Percentiles rank a stretch among this genome's conserved stretches.
These are phyloP conservation scores for Zasmidium cellare DNA, from an alignment of 2,329 filamentous ascomycete species.

Conservation along the genomic window DNA sequence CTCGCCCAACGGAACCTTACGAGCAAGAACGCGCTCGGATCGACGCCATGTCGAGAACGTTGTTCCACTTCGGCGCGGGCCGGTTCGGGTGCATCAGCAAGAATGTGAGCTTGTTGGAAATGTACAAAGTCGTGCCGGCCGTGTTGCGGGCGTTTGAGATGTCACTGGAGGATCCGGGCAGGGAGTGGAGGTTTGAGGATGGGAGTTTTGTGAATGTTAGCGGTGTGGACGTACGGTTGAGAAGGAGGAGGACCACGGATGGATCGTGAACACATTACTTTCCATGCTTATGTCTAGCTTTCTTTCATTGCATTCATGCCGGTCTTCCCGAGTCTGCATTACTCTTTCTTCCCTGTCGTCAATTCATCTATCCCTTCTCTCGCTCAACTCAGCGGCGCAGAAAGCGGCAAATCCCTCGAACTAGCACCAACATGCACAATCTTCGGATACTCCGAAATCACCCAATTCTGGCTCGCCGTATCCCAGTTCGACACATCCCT, in stretches of 20 bases:
- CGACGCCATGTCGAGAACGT: neutral
- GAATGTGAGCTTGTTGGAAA: slow-evolving; percentile 3
- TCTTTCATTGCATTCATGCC: no score
- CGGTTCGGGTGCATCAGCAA: slow-evolving; percentile 2
- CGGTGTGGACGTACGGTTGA: no score
- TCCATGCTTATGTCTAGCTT: no score
- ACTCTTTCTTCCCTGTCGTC: no score
- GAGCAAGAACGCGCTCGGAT: neutral
- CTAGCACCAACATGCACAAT: slow-evolving; percentile 32
- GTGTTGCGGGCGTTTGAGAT: neutral
- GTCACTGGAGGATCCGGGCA: no score
- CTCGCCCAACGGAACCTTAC: no score
- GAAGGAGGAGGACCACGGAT: no score
- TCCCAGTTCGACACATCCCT: slow-evolving; percentile 26
- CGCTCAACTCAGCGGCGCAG: neutral
- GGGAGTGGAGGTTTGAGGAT: no score
- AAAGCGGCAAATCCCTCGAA: slow-evolving; percentile 23
- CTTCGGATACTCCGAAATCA: slow-evolving; percentile 24
- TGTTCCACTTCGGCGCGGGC: neutral
- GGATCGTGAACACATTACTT: no score
- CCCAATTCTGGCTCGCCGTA: slow-evolving; percentile 48
- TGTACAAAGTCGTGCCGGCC: slow-evolving; percentile 3
- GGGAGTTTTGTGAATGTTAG: no score
- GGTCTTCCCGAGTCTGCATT: no score
- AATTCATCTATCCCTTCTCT: neutral